Evolutionary conservation across 495 filamentous ascomycete species (phyloP), one percentile per base, ranked within the genome.

Genomic region (Coniosporium apollinis): DNA sequence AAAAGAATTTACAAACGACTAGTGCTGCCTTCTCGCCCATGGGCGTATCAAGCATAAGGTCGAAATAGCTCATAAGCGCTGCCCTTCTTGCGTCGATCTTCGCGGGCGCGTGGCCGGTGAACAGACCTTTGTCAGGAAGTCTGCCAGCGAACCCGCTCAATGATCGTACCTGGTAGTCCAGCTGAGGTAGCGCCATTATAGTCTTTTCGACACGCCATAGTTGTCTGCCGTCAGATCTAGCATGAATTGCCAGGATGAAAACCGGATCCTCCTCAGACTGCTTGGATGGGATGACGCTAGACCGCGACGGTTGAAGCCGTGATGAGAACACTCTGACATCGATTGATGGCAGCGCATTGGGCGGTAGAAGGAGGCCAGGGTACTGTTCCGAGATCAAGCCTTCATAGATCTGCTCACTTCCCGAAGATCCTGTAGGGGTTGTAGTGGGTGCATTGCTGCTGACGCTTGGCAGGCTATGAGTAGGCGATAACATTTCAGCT

Each of bases 131-230:
- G 43, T 96, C 89, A 0, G 91, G 91, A 8, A 87, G 69, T 56
- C 64, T 85, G 11, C 59, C 68, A 10, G 66, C 65, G 47, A 91
- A 83, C 3, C 64, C 47, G 25, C 68, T 63, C 22, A 70, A 69
- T 42, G 78, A 71, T 48, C 79, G 81, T 31, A 97, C 59, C 45
- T 79, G 69, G 29, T 76, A 65, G 55, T 97, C 86, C 18, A 97
- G 65, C 41, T 78, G 69, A 8, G 76, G 69, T n/a, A 97, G 59
- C 35, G 91, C 77, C 20, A 69, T 55, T 8, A 83, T 76, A 37
- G 91, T 79, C 49, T 96, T 97, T 56, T 96, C 89, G 6, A 94
- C 74, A 25, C 89, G 70, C 82, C 91, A 92, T 20, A 96, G 60
- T 50, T 94, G 85, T 25, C 65, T 67, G n/a, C 72, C 66, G 47